A percentile compares a stretch with the other conserved stretches of the same genome.
phyloP scores from a whole-genome alignment of 805 yeast genomes.

The Saccharomycopsis sp. region DNA sequence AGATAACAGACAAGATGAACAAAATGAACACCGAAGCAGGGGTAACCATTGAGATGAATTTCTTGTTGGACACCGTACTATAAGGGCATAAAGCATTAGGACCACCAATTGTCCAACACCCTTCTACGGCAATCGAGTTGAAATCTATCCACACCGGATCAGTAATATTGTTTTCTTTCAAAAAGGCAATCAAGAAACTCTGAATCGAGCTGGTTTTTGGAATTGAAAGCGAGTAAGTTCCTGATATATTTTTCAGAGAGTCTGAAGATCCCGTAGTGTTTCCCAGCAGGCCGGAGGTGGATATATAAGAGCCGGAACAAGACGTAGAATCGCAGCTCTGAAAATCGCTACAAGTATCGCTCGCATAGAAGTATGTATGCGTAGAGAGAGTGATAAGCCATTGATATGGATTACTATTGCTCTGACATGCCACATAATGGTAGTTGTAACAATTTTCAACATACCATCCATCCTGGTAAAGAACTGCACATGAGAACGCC shows the following conservation, averaged over 20 bases:
- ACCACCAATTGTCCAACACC: constrained; percentile 87
- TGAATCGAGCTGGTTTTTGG: constrained; percentile 50
- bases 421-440: constrained; percentile 51
- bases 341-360: constrained; percentile 29
- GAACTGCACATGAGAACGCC: constrained; percentile 19
- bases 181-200: constrained; percentile 22
- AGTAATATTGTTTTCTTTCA: constrained; percentile 24
- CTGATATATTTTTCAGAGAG: constrained; percentile 18
- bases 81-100: constrained; percentile 76
- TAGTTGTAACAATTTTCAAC: constrained; percentile 60
- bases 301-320: constrained; percentile 22
- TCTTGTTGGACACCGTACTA: constrained; percentile 43
- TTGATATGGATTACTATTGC: constrained; percentile 28
- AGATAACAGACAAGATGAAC: constrained; percentile 43
- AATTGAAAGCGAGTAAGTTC: constrained; percentile 33
- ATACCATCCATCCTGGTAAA: constrained; percentile 43
- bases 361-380: constrained; percentile 41
- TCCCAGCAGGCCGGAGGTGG: constrained; percentile 31
- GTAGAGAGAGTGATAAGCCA: constrained; percentile 36
- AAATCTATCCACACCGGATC: constrained; percentile 69
- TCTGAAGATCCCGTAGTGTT: constrained; percentile 25
- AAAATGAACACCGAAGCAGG: constrained; percentile 60
- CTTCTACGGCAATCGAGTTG: constrained; percentile 64
- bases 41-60: constrained; percentile 55
- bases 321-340: neutral